Conservation (phyloP, 1,284 basidiomycete species). For the Marasmius fiardii region DNA sequence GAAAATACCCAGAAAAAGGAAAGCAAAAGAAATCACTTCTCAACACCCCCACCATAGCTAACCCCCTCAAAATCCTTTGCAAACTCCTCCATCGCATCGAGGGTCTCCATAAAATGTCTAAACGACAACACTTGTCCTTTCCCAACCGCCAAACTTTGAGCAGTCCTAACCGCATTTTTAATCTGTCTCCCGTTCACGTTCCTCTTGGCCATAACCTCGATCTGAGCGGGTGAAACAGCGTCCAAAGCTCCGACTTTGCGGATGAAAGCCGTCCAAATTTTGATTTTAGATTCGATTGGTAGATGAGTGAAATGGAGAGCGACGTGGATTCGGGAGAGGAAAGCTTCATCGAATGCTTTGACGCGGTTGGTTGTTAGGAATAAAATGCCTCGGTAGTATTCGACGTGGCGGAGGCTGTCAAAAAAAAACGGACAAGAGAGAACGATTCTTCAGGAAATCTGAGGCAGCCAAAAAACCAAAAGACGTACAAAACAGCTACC, state of each 20-base stretch:
- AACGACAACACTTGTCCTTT: conserved; percentile 40
- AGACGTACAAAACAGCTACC: conserved; percentile 54
- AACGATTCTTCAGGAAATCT: too few relatives aligned
- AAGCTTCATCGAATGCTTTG: conserved; percentile 62
- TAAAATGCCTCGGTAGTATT: conserved; percentile 63
- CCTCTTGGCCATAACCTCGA: conserved; percentile 40
- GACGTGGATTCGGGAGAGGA: conserved; percentile 66
- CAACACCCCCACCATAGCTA: too few relatives aligned
- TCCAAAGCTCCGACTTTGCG: conserved; percentile 38
- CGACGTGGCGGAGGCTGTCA: conserved; percentile 19
- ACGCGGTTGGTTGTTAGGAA: conserved; percentile 69
- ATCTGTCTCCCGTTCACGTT: conserved; percentile 61
- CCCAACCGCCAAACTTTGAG: conserved; percentile 51
- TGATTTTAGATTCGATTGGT: conserved; percentile 39
- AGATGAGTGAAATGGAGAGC: conserved; percentile 59
- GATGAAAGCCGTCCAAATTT: conserved; percentile 58
- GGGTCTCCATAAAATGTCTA: conserved; percentile 49
- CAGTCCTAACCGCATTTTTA: conserved; percentile 61
- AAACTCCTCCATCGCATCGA: conserved; percentile 61
- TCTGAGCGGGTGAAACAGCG: conserved; percentile 35
- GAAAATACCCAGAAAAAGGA: too few relatives aligned
- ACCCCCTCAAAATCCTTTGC: conserved; percentile 40
- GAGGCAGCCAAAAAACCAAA: background rate
- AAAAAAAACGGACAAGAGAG: background rate
- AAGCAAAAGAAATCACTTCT: too few relatives aligned